phyloP scores from a whole-genome alignment of 2,329 filamentous ascomycete species.

The Xylaria digitata region DNA sequence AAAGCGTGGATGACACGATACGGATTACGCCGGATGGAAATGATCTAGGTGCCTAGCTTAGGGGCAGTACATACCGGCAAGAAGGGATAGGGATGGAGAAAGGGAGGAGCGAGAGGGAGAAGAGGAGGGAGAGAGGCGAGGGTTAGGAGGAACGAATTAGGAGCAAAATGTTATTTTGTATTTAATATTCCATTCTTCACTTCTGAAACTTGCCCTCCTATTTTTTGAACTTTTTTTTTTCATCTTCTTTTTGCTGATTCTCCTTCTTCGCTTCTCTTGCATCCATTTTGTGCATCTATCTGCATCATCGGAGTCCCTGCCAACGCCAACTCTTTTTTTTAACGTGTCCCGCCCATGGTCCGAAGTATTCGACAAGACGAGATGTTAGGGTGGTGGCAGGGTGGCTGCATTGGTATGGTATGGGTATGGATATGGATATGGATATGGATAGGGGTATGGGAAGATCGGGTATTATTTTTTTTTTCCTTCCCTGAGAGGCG shows the following conservation, averaged over 20 bases:
- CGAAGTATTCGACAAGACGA: conserved; percentile 10
- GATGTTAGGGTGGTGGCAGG: too few species aligned
- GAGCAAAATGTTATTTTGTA: conserved; percentile 28
- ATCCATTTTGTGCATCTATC: conserved; percentile 31
- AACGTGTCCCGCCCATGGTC: neutral
- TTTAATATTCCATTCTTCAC: conserved; percentile 38
- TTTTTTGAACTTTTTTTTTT: conserved; percentile 26
- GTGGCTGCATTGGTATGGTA: too few species aligned
- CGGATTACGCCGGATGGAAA: neutral
- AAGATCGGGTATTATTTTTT: too few species aligned
- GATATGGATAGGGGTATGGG: too few species aligned
- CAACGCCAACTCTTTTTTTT: neutral
- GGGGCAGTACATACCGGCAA: neutral
- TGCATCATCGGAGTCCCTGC: conserved; percentile 23
- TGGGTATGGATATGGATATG: too few species aligned
- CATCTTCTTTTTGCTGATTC: conserved; percentile 19
- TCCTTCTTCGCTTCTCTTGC: conserved; percentile 14
- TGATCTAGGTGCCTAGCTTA: neutral
- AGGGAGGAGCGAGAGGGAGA: neutral
- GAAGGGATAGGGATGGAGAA: neutral
- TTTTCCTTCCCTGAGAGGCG: too few species aligned
- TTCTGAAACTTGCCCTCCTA: conserved; percentile 25
- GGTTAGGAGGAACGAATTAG: conserved; percentile 6
- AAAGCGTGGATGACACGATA: neutral
- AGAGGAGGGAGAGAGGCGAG: neutral